Percentiles rank a stretch among this genome's conserved stretches.
These are phyloP conservation scores for Aspergillus biplanus DNA, from an alignment of 495 filamentous ascomycete genomes.

Conservation along the genomic window DNA sequence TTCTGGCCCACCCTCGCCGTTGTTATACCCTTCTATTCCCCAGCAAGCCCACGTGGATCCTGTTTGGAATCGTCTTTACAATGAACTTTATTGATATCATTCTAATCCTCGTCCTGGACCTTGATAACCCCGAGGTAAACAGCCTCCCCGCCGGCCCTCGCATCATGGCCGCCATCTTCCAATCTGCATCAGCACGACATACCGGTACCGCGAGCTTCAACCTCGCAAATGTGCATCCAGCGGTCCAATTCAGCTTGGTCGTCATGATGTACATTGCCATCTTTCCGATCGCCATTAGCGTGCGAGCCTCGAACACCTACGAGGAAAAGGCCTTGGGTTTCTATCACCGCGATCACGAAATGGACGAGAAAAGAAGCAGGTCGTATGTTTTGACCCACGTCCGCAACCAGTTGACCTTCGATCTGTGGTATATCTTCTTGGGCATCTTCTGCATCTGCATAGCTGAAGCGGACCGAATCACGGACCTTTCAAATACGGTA, in stretches of 20 bases:
- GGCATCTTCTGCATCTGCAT: constrained; percentile 64
- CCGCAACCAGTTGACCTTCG: constrained; percentile 63
- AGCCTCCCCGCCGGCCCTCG: constrained; percentile 34
- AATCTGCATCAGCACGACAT: constrained; percentile 61
- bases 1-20: constrained; percentile 63
- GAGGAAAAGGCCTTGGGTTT: constrained; percentile 73
- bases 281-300: constrained; percentile 75
- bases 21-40: constrained; percentile 69
- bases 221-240: constrained; percentile 59
- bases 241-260: constrained; percentile 61
- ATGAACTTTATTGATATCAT: constrained; percentile 62
- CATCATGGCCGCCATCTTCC: constrained; percentile 61
- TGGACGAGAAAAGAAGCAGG: constrained; percentile 36
- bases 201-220: constrained; percentile 62
- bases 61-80: constrained; percentile 59
- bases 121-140: constrained; percentile 39
- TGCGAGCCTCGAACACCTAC: constrained; percentile 67
- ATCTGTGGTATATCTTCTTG: constrained; percentile 68
- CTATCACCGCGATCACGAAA: constrained; percentile 55
- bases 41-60: constrained; percentile 61
- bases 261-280: constrained; percentile 79
- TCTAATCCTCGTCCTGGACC: constrained; percentile 62
- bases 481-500: constrained; percentile 50
- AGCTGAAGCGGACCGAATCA: constrained; percentile 53
- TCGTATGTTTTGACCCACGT: constrained; percentile 60